Conservation (phyloP, 2,329 filamentous ascomycete genomes). For the Leptographium lundbergii region DNA sequence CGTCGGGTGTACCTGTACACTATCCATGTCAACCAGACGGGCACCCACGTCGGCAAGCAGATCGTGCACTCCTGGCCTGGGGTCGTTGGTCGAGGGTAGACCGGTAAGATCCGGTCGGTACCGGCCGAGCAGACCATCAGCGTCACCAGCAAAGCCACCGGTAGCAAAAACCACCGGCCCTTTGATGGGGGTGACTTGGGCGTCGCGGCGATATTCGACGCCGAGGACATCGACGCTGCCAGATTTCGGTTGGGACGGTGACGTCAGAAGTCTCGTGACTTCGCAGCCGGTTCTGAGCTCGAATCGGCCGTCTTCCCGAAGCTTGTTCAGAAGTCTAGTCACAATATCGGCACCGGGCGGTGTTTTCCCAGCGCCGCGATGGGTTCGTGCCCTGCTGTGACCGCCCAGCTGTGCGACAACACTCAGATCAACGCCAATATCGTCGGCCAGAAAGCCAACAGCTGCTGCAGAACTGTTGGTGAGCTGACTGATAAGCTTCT, state of each 20-base stretch:
- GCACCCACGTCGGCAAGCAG: constrained; percentile 70
- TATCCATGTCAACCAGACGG: constrained; percentile 98
- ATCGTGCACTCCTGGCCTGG: constrained; percentile 51
- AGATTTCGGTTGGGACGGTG: constrained; percentile 1
- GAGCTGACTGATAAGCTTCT: constrained; percentile 78
- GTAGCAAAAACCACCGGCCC: constrained; percentile 90
- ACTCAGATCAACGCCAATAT: constrained; percentile 94
- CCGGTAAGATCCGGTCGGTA: constrained; percentile 86
- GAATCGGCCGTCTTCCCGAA: constrained; percentile 33
- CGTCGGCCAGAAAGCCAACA: constrained; percentile 96
- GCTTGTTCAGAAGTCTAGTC: constrained; percentile 55
- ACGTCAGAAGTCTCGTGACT: constrained; percentile 36
- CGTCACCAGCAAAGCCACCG: constrained; percentile 95
- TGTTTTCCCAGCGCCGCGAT: constrained; percentile 97
- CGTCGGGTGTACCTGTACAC: constrained; percentile 97
- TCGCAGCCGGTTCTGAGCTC: constrained; percentile 36
- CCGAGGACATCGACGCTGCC: constrained; percentile 46
- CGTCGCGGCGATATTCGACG: constrained; percentile 73
- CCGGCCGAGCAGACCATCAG: constrained; percentile 83
- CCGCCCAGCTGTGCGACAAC: constrained; percentile 85
- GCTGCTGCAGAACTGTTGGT: constrained; percentile 96
- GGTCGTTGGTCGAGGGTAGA: constrained; percentile 75
- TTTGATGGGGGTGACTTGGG: constrained; percentile 57
- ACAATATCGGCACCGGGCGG: constrained; percentile 99
- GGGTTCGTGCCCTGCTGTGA: constrained; percentile 90